Base-by-base conservation (phyloP, 164 flowering plant genomes). In the Santalum album region DNA sequence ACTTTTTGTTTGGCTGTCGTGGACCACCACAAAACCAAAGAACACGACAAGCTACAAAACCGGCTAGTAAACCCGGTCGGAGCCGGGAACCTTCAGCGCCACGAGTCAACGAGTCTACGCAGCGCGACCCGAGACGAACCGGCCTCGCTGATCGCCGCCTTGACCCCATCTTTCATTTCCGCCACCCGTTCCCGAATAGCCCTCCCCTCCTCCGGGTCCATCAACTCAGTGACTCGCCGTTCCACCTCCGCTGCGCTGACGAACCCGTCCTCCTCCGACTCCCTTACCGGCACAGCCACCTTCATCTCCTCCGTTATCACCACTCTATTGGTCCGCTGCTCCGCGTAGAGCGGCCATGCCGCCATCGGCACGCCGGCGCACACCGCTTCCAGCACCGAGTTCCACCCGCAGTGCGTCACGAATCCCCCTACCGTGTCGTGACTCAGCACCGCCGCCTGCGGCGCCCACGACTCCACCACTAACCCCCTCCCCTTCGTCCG, bases 371-470 rank as follows among this genome's bases (percentile, higher is more conserved):
- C 75, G 9, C 73, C 79, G 6, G 68, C 69, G 19, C 66, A 51
- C 26, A 75, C 61, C 23, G 64, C 66, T 42, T 78, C 82, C 64
- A 75, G 45, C 7, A 64, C 55, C 44, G 77, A 74, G 65, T 77
- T 77, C 81, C 79, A 77, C 26, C 77, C 78, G 53, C 78, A 77
- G 46, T 77, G 78, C 15, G 73, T 71, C 57, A 74, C 71, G 49
- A 77, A 77, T 27, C 73, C 77, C 4, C 78, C 77, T 10, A 78
- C 70, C 7, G 77, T 53, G 15, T 53, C 61, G 7, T 54, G 77
- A 25, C 25, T 56, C 67, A 78, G 51, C 32, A 73, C 70, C 1
- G 60, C 74, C 51, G 67, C 67, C 34, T 75, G 82, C 38, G 79
- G 78, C 7, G 66, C 79, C 75, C 82, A 72, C 24, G 63, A 55